Percentiles rank a stretch among this genome's conserved stretches.
Evolutionary conservation across 352 stramenopile genomes (phyloP).

Genomic region (Aphanomyces euteiches): DNA sequence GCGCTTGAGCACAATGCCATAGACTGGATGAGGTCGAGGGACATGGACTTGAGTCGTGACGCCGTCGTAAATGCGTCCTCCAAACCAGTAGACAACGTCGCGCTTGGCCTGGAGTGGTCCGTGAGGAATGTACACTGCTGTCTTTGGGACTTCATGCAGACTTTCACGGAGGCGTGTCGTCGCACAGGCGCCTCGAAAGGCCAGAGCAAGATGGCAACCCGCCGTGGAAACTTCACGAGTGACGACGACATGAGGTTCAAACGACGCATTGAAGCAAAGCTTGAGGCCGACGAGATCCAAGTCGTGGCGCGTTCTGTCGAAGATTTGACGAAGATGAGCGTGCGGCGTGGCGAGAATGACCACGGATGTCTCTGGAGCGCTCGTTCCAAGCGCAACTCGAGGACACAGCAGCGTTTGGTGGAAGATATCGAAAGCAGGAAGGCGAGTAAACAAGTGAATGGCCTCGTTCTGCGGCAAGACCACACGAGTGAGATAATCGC

Average conservation of each 20-base stretch:
- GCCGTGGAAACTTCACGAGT: not conserved
- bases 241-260: slow-evolving; percentile 14
- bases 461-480: not conserved
- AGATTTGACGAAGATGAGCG: not conserved
- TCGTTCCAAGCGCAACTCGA: not conserved
- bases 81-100: slow-evolving; percentile 27
- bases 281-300: slow-evolving; percentile 24
- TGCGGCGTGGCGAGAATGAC: slow-evolving; percentile 6
- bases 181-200: not conserved
- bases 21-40: slow-evolving; percentile 12
- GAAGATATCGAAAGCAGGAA: slow-evolving; percentile 25
- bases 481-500: slow-evolving; percentile 2
- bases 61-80: slow-evolving; percentile 1
- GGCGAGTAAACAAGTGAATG: slow-evolving; percentile 23
- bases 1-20: slow-evolving; percentile 17
- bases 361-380: slow-evolving; percentile 3
- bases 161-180: slow-evolving; percentile 9
- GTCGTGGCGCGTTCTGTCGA: not conserved
- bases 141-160: not conserved
- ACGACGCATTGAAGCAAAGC: slow-evolving; percentile 15
- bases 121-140: slow-evolving; percentile 14
- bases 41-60: not conserved
- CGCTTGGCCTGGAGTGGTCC: slow-evolving; percentile 20
- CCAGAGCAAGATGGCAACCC: not conserved
- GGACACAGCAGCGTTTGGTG: not conserved